Percentiles rank a stretch among this genome's conserved stretches.
phyloP scores from a whole-genome alignment of 2,329 filamentous ascomycete species.

The Apiospora marii region DNA sequence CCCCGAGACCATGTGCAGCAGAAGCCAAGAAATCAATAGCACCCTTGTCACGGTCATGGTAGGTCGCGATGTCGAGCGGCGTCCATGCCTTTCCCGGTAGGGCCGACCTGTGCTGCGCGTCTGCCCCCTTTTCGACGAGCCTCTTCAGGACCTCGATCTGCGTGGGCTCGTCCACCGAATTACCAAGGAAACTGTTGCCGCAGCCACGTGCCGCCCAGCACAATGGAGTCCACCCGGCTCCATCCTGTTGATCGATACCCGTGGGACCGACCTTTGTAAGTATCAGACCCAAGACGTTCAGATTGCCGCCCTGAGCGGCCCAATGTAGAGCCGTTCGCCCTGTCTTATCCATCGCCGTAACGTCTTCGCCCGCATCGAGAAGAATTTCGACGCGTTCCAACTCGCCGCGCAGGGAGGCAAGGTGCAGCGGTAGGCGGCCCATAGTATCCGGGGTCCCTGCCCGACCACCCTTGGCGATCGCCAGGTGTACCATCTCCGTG shows the following conservation, averaged over 20 bases:
- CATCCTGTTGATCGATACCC: background rate
- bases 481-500: background rate
- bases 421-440: background rate
- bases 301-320: background rate
- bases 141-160: background rate
- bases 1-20: rapidly evolving
- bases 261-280: background rate
- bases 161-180: background rate
- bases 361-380: background rate
- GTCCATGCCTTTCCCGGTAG: background rate
- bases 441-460: background rate
- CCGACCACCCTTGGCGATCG: background rate
- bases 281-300: background rate
- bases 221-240: background rate
- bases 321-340: background rate
- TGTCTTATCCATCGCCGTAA: background rate
- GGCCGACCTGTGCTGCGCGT: background rate
- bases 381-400: background rate
- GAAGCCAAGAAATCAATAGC: background rate
- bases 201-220: background rate
- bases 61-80: background rate
- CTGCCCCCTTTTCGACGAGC: background rate
- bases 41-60: background rate
- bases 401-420: background rate
- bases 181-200: background rate